phyloP scores from a whole-genome alignment of 2,329 filamentous ascomycete species.

The Arthroderma sp. region DNA sequence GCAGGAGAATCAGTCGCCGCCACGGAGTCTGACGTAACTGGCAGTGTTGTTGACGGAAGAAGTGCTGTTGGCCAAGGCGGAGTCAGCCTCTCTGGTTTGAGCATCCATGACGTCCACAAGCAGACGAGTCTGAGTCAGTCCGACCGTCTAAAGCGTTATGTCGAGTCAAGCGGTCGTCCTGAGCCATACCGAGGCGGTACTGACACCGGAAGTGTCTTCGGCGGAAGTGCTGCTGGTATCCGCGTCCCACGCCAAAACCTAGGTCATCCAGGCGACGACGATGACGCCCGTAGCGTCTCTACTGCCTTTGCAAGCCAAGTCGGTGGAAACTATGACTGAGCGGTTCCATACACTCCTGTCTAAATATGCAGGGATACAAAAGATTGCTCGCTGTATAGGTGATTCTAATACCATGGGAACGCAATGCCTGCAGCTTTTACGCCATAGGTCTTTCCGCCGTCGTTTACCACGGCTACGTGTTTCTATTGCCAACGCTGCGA shows the following conservation, averaged over 20 bases:
- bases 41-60: slow-evolving; percentile 63
- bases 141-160: slow-evolving; percentile 86
- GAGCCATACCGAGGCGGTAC: slow-evolving; percentile 40
- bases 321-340: slow-evolving; percentile 54
- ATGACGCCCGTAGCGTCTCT: slow-evolving; percentile 90
- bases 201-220: slow-evolving; percentile 55
- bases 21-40: slow-evolving; percentile 75
- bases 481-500: slow-evolving; percentile 5
- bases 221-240: slow-evolving; percentile 44
- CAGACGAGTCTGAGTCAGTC: slow-evolving; percentile 65
- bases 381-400: slow-evolving; percentile 1
- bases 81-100: slow-evolving; percentile 76
- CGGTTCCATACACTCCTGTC: slow-evolving; percentile 2
- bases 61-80: slow-evolving; percentile 60
- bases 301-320: slow-evolving; percentile 96
- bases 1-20: slow-evolving; percentile 87
- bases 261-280: slow-evolving; percentile 50
- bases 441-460: not conserved
- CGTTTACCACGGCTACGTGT: not conserved
- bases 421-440: slow-evolving; percentile 2
- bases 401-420: not conserved
- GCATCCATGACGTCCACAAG: slow-evolving; percentile 58
- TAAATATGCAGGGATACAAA: slow-evolving; percentile 2
- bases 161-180: slow-evolving; percentile 67
- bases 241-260: slow-evolving; percentile 36